Evolutionary conservation across 345 rosid genomes (phyloP).

Genomic region (Salix udensis): DNA sequence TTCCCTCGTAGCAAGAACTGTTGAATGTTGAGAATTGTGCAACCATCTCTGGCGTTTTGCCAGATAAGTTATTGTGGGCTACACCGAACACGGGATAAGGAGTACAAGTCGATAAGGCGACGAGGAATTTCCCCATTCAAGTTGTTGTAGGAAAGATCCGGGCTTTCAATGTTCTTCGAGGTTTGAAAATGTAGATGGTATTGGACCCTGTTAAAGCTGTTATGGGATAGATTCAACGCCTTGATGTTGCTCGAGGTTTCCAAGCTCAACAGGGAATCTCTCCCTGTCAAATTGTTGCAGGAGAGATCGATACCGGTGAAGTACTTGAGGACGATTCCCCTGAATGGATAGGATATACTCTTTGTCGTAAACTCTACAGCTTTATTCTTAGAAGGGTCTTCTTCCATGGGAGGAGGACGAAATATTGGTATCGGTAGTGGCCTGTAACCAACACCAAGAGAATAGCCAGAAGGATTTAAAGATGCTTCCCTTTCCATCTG

Average conservation of each 20-base stretch:
- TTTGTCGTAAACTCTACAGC: background rate
- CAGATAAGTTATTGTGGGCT: slow-evolving; percentile 35
- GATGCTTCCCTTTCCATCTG: too few species aligned
- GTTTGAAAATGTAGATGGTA: slow-evolving; percentile 1
- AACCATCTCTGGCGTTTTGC: slow-evolving; percentile 6
- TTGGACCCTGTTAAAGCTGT: background rate
- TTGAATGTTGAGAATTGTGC: slow-evolving; percentile 23
- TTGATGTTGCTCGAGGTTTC: too few species aligned
- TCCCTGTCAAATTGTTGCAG: slow-evolving; percentile 12
- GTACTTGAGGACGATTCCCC: background rate
- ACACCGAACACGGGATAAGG: slow-evolving; percentile 19
- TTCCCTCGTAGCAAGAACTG: slow-evolving; percentile 14
- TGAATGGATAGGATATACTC: background rate
- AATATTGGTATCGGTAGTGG: background rate
- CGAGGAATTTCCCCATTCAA: background rate
- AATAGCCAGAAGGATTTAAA: background rate
- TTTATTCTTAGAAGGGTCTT: background rate
- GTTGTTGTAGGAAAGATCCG: slow-evolving; percentile 29
- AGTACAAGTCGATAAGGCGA: background rate
- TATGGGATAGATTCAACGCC: slow-evolving; percentile 3
- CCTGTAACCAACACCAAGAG: too few species aligned
- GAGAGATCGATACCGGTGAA: slow-evolving; percentile 42
- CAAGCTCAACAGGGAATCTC: too few species aligned
- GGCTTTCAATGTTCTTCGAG: background rate
- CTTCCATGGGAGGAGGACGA: too few species aligned